Percentiles rank a stretch among this genome's conserved stretches.
These are phyloP conservation scores for Gaeumannomyces tritici DNA, from an alignment of 2,329 filamentous ascomycete species.

Conservation along the genomic window DNA sequence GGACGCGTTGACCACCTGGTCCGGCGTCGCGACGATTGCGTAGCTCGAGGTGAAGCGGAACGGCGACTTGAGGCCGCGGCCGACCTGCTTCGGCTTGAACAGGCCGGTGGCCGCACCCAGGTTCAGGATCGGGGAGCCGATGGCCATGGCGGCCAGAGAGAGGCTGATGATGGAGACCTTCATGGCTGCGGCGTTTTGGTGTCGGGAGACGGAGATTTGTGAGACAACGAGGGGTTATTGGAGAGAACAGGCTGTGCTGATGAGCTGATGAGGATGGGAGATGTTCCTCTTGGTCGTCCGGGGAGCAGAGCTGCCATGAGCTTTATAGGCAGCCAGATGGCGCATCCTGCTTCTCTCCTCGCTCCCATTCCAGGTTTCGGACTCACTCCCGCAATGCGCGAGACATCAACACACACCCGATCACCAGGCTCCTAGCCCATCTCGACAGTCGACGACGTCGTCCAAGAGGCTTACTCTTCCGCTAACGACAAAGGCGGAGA, in stretches of 20 bases:
- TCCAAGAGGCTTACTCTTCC: no score
- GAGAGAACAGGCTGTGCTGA: background rate
- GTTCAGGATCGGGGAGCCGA: background rate
- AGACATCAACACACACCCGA: background rate
- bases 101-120: background rate
- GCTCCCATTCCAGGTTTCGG: no score
- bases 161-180: background rate
- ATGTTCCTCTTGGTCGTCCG: background rate
- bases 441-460: no score
- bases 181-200: background rate
- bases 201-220: no score
- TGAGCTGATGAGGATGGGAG: background rate
- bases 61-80: background rate
- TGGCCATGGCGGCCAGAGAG: background rate
- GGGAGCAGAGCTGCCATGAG: background rate
- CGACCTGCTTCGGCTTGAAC: background rate
- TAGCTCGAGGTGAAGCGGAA: constrained; percentile 34
- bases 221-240: no score
- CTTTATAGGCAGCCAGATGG: background rate
- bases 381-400: background rate
- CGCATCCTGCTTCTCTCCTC: background rate
- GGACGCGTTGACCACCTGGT: constrained; percentile 33
- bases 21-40: constrained; percentile 31
- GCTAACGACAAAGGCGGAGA: no score
- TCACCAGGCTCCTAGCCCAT: no score